Evolutionary conservation across 139 green algal species (phyloP), one percentile per base, ranked within the genome.

Genomic region (Mesotaenium endlicherianum): DNA sequence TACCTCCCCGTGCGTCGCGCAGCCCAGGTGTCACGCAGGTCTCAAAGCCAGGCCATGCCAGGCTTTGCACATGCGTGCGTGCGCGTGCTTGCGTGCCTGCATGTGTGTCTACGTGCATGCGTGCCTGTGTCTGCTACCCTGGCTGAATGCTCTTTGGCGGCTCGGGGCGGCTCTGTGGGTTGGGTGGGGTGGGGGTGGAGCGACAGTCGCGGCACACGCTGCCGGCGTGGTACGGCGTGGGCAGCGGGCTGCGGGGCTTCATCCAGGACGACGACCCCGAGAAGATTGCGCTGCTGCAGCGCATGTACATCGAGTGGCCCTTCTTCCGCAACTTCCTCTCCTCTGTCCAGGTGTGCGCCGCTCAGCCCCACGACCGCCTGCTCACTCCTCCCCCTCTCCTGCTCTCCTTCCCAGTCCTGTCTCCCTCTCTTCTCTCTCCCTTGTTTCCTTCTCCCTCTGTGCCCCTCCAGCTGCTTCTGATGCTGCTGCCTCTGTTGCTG

Each of bases 221-320:
- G 87, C 95, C 95, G 40, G 94, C 94, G 40, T 98, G 95, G 95
- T 93, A 98, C 74, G 95, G 95, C 77, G 88, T 98, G 3, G 94
- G 81, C 50, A 70, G 30, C 2, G 81, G 64, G 44, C 20, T 87
- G 17, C 20, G 20, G 36, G 67, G 14, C n/a, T 87, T 58, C 74
- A 81, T 5, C 40, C 41, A 49, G 30, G 88, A 92, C 39, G 30
- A 55, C 5, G 30, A 55, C 5, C 57, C 75, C 44, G 90, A 91
- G 50, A 83, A 94, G 41, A 85, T 91, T 68, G 53, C 71, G 31
- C 79, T 91, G 67, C 87, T 95, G 71, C 91, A 91, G 83, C 88
- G 92, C 72, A 98, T 98, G 95, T 97, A 97, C 90, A 45, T 84
- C 20, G 90, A 96, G 79, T 99, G 95, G 95, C 95, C 93, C 39